Evolutionary conservation across 371 early-diverging fungal species (phyloP), one percentile per base, ranked within the genome.

Genomic region (Dichotomocladium elegans): DNA sequence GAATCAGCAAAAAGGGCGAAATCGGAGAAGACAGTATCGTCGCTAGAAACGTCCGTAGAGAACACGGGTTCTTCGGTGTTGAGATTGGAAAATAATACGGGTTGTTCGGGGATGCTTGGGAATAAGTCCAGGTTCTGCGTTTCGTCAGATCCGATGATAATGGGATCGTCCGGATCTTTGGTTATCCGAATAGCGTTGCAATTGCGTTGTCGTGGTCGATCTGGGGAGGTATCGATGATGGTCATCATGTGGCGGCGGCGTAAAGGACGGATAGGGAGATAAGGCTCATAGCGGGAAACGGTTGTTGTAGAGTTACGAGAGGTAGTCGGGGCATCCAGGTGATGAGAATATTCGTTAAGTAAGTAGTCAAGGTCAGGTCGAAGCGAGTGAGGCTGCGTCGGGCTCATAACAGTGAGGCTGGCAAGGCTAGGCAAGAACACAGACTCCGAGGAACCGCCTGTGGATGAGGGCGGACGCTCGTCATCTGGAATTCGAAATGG

Each of bases 11-110:
- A 35, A 17, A 50, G 43, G 26, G 41, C 44, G 41, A 50, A 43
- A 26, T 57, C 51, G 14, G 29, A 19, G 29, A 57, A 50, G 37
- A 57, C 44, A 8, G 49, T 43, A 19, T 49, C 50, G 44, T 57
- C 57, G 37, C 50, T 51, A 33, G 34, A 40, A 12, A 57, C 22
- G 25, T 37, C 35, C 5, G 46, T 27, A 19, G 14, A 35, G 33
- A 43, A 37, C 12, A 17, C 17, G n/a, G 34, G 14, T 53, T 33
- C 46, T 30, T 37, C 37, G 21, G n/a, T 21, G 21, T 12, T 15
- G 15, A 9, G 15, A 37, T 21, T 2, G n/a, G 34, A 33, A 33
- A n/a, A 37, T n/a, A n/a, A n/a, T n/a, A n/a, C 28, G 25, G 26
- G 24, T 9, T 41, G 29, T 42, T 52, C 52, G 43, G 52, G 52